phyloP scores from a whole-genome alignment of 1,284 basidiomycete species.

The Sporisorium scitamineum region DNA sequence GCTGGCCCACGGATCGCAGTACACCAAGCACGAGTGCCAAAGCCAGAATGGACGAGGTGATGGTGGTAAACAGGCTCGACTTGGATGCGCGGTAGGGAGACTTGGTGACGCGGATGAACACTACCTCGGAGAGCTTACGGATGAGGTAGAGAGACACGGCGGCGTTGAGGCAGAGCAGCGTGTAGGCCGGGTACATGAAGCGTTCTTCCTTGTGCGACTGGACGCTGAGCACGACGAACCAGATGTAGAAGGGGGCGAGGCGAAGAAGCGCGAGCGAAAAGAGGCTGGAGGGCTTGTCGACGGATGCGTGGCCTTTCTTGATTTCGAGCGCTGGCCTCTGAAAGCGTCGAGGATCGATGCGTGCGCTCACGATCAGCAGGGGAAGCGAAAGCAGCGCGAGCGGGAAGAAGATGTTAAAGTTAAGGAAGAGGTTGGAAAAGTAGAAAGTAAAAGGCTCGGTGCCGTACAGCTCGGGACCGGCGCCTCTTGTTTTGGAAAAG shows the following conservation, averaged over 20 bases:
- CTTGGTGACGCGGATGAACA: conserved; percentile 50
- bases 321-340: conserved; percentile 75
- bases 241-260: conserved; percentile 87
- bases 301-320: conserved; percentile 33
- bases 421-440: conserved; percentile 76
- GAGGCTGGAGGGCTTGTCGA: conserved; percentile 34
- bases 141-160: conserved; percentile 80
- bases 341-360: conserved; percentile 81
- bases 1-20: conserved; percentile 82
- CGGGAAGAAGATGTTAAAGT: conserved; percentile 88
- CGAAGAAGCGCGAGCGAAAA: conserved; percentile 77
- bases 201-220: conserved; percentile 98
- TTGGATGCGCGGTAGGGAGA: conserved; percentile 57
- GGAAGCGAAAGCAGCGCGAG: conserved; percentile 77
- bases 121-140: conserved; percentile 47
- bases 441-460: conserved; percentile 80
- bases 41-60: conserved; percentile 79
- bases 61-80: conserved; percentile 77
- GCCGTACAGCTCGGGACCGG: conserved; percentile 90
- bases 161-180: conserved; percentile 92
- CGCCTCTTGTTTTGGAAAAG: conserved; percentile 75
- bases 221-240: conserved; percentile 81
- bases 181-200: conserved; percentile 96
- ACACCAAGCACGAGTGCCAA: conserved; percentile 79
- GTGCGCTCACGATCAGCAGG: conserved; percentile 80